Evolutionary conservation across 2,329 filamentous ascomycete genomes (phyloP).

Genomic region (Pseudogymnoascus sp.): DNA sequence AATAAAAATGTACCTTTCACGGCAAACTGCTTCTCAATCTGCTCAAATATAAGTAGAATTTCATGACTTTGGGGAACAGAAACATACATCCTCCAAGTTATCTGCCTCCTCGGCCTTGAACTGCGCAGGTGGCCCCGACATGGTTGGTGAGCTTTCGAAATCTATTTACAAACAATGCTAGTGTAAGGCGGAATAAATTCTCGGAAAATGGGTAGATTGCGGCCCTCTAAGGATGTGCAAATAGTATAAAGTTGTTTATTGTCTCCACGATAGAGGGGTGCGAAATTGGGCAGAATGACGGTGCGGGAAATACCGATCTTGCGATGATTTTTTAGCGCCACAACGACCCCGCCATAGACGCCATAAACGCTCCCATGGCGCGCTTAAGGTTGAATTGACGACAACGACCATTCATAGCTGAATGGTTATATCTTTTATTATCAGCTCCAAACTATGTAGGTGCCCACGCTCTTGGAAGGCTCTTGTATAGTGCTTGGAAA

Average conservation of each 20-base stretch:
- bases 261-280: neutral
- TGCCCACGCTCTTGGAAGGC: neutral
- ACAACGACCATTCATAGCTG: neutral
- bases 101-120: conserved; percentile 56
- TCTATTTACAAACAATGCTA: neutral
- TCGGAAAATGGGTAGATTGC: neutral
- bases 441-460: neutral
- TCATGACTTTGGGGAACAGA: conserved; percentile 9
- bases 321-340: conserved; percentile 5
- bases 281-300: neutral
- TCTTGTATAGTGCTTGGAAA: neutral
- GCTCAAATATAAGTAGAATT: conserved; percentile 16
- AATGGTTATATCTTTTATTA: neutral
- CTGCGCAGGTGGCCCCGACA: conserved; percentile 23
- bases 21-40: conserved; percentile 99
- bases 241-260: neutral
- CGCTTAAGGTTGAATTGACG: neutral
- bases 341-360: neutral
- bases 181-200: neutral
- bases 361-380: neutral
- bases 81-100: conserved; percentile 60
- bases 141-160: conserved; percentile 4
- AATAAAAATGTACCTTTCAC: conserved; percentile 63
- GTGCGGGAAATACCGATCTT: conserved; percentile 3
- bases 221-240: neutral